Percentiles rank a stretch among this genome's conserved stretches.
Evolutionary conservation across 495 filamentous ascomycete species (phyloP).

Genomic region (Penicillium daleae): DNA sequence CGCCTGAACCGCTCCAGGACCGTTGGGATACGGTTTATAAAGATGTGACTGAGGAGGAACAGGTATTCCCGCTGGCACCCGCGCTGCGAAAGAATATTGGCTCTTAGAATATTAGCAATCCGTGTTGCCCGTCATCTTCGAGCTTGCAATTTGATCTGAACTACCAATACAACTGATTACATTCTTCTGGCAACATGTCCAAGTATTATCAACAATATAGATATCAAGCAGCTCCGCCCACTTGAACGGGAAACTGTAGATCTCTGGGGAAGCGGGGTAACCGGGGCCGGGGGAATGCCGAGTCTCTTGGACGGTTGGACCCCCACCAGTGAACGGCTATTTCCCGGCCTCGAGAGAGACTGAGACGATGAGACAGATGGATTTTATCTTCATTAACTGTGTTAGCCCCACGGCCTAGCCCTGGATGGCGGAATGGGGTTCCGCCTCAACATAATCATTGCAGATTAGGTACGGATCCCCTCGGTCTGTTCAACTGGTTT

Average conservation of each 20-base stretch:
- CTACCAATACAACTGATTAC: neutral
- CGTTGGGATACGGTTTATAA: conserved; percentile 59
- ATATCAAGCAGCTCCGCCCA: neutral
- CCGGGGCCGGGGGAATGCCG: neutral
- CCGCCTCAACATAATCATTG: neutral
- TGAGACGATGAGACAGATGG: neutral
- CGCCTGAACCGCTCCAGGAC: conserved; percentile 48
- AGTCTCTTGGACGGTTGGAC: neutral
- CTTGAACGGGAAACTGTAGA: conserved; percentile 1
- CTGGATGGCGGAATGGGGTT: neutral
- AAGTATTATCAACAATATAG: neutral
- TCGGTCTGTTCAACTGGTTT: neutral
- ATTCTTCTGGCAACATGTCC: neutral
- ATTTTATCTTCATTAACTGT: neutral
- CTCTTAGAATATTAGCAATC: conserved; percentile 11
- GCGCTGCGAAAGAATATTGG: conserved; percentile 44
- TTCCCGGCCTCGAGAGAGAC: neutral
- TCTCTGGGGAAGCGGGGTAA: conserved; percentile 19
- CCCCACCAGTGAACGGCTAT: neutral
- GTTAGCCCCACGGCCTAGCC: neutral
- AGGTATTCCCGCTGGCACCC: conserved; percentile 59
- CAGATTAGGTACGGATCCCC: neutral
- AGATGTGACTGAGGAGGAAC: conserved; percentile 51
- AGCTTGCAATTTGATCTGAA: neutral
- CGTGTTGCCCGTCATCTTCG: neutral